Evolutionary conservation across 306 rosid genomes (phyloP).

Genomic region (Malus sylvestris): DNA sequence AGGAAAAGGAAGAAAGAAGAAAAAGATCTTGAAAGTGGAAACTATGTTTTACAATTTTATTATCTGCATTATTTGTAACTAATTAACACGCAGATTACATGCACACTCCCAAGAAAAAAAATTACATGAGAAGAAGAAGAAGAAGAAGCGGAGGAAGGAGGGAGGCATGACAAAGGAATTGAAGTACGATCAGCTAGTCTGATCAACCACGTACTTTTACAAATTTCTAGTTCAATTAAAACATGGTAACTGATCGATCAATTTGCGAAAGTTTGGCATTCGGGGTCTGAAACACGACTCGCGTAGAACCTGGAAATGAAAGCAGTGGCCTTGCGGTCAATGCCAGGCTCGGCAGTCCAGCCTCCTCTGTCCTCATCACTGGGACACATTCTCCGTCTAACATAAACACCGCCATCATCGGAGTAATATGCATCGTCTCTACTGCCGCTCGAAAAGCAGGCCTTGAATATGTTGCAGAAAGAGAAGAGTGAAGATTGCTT

Average conservation of each 20-base stretch:
- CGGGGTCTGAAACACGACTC: slow-evolving; percentile 42
- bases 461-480: slow-evolving; percentile 49
- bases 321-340: slow-evolving; percentile 70
- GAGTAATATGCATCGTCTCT: slow-evolving; percentile 25
- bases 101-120: slow-evolving; percentile 11
- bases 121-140: slow-evolving; percentile 10
- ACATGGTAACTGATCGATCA: not conserved
- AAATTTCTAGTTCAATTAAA: not conserved
- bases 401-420: slow-evolving; percentile 41
- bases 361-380: slow-evolving; percentile 75
- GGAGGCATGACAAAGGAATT: slow-evolving; percentile 1
- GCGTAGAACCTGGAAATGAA: slow-evolving; percentile 76
- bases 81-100: not conserved
- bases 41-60: not conserved
- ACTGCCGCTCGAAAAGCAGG: slow-evolving; percentile 52
- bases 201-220: not conserved
- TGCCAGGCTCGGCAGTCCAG: slow-evolving; percentile 92
- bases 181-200: slow-evolving; percentile 1
- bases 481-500: slow-evolving; percentile 53
- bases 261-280: slow-evolving; percentile 34
- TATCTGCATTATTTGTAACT: slow-evolving; percentile 3
- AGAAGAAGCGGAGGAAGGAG: not conserved
- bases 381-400: slow-evolving; percentile 49
- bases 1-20: not conserved
- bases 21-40: not conserved